Evolutionary conservation across 805 yeast genomes (phyloP).

Genomic region (Candida ortonii): DNA sequence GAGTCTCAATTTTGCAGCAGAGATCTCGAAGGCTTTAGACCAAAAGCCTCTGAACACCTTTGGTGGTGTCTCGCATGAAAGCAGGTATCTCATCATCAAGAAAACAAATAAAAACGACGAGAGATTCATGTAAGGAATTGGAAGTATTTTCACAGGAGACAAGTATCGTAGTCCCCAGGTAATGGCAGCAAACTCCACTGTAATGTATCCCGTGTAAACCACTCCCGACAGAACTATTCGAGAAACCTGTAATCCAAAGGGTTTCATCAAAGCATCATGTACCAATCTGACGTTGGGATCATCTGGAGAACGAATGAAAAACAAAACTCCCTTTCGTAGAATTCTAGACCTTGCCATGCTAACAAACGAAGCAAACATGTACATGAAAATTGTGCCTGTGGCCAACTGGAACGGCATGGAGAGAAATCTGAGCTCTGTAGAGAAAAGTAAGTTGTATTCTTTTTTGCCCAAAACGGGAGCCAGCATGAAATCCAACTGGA

Average conservation of each 20-base stretch:
- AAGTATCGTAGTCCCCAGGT: conserved; percentile 46
- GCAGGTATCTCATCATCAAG: background rate
- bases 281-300: conserved; percentile 86
- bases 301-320: conserved; percentile 89
- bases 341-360: conserved; percentile 74
- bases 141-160: conserved; percentile 31
- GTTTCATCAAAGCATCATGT: conserved; percentile 81
- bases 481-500: conserved; percentile 64
- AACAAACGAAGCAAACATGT: conserved; percentile 77
- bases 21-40: conserved; percentile 53
- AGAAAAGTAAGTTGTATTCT: conserved; percentile 10
- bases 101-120: background rate
- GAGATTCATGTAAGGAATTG: conserved; percentile 11
- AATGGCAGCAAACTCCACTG: conserved; percentile 69
- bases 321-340: conserved; percentile 84
- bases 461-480: conserved; percentile 48
- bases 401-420: conserved; percentile 45
- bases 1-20: conserved; percentile 58
- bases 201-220: conserved; percentile 70
- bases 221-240: conserved; percentile 70
- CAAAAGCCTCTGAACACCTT: conserved; percentile 38
- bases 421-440: conserved; percentile 2
- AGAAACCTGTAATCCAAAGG: conserved; percentile 67
- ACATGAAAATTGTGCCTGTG: conserved; percentile 78
- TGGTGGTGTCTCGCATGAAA: conserved; percentile 1